These are phyloP conservation scores for Penicillium alfredii DNA, from an alignment of 495 filamentous ascomycete genomes.

Conservation along the genomic window DNA sequence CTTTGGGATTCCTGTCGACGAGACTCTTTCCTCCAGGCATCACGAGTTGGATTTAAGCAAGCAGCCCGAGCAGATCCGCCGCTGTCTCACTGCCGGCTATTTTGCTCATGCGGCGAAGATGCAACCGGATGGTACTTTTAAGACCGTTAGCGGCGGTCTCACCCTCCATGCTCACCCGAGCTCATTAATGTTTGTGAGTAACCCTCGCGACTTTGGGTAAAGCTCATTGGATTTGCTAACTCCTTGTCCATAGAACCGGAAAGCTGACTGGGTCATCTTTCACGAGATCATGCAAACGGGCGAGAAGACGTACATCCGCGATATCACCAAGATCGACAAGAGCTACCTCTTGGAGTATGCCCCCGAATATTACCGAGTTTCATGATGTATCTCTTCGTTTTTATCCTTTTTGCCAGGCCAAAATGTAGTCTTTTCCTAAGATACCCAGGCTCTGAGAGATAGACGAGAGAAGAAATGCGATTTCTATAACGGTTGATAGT, in stretches of 20 bases:
- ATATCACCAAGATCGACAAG: conserved; percentile 89
- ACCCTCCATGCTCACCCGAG: conserved; percentile 85
- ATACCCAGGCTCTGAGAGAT: conserved; percentile 16
- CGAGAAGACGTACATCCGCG: conserved; percentile 83
- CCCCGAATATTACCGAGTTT: conserved; percentile 71
- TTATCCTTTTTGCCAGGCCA: no score
- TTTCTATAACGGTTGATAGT: no score
- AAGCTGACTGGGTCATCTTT: conserved; percentile 97
- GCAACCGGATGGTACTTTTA: conserved; percentile 90
- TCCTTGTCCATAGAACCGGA: conserved; percentile 60
- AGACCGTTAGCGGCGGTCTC: conserved; percentile 65
- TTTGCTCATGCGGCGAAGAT: conserved; percentile 95
- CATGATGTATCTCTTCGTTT: conserved; percentile 13
- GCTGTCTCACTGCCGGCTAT: conserved; percentile 85
- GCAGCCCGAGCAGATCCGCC: conserved; percentile 66
- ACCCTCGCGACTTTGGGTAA: not conserved
- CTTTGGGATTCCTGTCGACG: conserved; percentile 69
- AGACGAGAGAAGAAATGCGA: no score
- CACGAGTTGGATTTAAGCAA: conserved; percentile 30
- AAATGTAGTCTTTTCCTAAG: no score
- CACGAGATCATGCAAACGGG: conserved; percentile 92
- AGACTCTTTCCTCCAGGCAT: conserved; percentile 39
- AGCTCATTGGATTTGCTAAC: conserved; percentile 16
- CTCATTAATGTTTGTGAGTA: conserved; percentile 82
- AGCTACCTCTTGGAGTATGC: conserved; percentile 87